Base-by-base conservation (phyloP, 78 protist genomes). In the Cyanophora paradoxa region DNA sequence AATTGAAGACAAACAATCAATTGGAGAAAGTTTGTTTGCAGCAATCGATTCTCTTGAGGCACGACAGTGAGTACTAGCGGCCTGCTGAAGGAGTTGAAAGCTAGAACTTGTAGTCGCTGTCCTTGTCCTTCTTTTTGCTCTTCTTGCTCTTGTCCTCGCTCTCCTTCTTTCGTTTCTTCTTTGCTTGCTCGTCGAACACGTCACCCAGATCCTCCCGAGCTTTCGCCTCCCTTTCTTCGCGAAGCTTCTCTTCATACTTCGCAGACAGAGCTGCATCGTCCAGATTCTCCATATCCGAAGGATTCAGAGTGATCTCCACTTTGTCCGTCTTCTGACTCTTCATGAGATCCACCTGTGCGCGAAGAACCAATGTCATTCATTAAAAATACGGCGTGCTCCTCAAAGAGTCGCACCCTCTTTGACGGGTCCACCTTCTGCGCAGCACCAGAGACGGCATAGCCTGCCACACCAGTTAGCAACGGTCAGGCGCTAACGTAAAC, bases 151-250 rank as follows among this genome's bases (percentile, higher is more conserved):
- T 33, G n/a, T 65, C 26, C 56, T 54, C 71, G 39, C 26, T 54
- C 39, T 13, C 54, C 26, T 58, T 16, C 70, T 63, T 63, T 22
- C 4, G 5, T 2, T 48, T 42, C 50, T 63, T 63, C 52, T 39
- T 34, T 33, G 56, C 48, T 54, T 65, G 57, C 71, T 65, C 71
- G n/a, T 37, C 71, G 20, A 63, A 46, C 31, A 79, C 72, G 31
- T 62, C 84, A 31, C 37, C 3, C n/a, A 79, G 68, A 61, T 79
- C 84, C 42, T 71, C 84, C 17, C 65, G 54, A 24, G 61, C 57
- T 14, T 2, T 19, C 13, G 17, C 69, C 1, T 6, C 58, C 40
- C 30, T n/a, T 20, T 42, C 31, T 10, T 31, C 70, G 1, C 3
- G 30, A 7, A 65, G 17, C 36, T 33, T 17, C 33, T 41, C 57